Evolutionary conservation across 2,329 filamentous ascomycete species (phyloP).

Genomic region (Sarocladiaceae sp.): DNA sequence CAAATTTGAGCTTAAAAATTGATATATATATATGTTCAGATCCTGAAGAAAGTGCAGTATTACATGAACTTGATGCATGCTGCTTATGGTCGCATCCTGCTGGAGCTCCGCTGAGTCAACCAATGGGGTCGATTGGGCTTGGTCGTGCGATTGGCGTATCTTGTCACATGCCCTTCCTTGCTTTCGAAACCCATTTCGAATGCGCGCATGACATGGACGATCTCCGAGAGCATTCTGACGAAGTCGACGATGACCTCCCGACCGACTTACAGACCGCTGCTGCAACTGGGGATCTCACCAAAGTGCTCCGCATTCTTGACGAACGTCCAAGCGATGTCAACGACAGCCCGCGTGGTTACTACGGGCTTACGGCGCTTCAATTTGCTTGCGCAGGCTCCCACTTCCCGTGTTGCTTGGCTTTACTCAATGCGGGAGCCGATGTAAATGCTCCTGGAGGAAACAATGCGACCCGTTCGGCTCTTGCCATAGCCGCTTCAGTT

Average conservation of each 20-base stretch:
- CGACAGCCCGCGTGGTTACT: not conserved
- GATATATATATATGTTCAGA: no score
- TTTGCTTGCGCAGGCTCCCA: not conserved
- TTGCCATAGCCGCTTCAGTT: constrained; percentile 23
- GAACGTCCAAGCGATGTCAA: not conserved
- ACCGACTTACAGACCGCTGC: not conserved
- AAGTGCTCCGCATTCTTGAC: not conserved
- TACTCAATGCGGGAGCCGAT: constrained; percentile 26
- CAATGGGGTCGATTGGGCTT: no score
- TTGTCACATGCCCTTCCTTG: no score
- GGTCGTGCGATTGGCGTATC: no score
- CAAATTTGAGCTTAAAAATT: no score
- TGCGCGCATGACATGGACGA: no score
- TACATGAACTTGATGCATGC: no score
- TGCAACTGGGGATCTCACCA: not conserved
- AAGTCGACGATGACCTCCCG: not conserved
- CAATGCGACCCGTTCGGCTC: constrained; percentile 20
- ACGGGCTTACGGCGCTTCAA: constrained; percentile 6
- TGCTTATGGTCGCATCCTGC: no score
- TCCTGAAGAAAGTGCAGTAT: no score
- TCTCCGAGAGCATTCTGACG: not conserved
- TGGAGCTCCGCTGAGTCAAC: no score
- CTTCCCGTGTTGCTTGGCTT: constrained; percentile 18
- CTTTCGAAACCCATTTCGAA: no score
- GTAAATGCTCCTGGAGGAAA: constrained; percentile 18